Base-by-base conservation (phyloP, 164 flowering plant genomes). In the Stephania japonica region DNA sequence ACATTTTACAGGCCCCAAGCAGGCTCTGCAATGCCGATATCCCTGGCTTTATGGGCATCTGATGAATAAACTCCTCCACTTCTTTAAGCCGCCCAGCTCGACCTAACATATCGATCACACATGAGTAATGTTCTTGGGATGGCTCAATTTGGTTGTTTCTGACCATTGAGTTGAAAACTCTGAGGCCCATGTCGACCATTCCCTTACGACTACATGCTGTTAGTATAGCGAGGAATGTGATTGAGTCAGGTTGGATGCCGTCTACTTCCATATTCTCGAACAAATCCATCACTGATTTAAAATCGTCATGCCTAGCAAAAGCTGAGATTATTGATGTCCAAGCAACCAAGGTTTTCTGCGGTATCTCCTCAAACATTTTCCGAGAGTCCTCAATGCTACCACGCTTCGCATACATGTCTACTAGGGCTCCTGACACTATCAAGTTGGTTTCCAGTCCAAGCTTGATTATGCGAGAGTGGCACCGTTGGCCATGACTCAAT, bases 321-420 rank as follows among this genome's bases (percentile, higher is more conserved):
- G 93, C 97, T 3, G 97, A 89, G 68, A 93, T 93, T 64, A 95
- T 87, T 62, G 96, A 82, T 1, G 99, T 91, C 92, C 94, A 95
- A 64, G 90, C 82, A 72, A 91, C 86, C 43, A 86, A 84, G 76
- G 79, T 87, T 80, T 73, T 87, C 32, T 79, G 72, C 32, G 81
- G 69, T 10, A 69, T 70, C 72, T 88, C 96, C 44, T 59, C 42
- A 68, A 95, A 95, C 21, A 91, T 86, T 77, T 68, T 81, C 44
- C 72, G 75, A 42, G 98, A 84, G 72, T 91, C 93, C 2, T 42
- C 61, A 14, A 95, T 91, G 81, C 85, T 85, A 42, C 99, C 98
- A 12, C 98, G 86, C 76, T 90, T 95, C 38, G 91, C 94, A 81
- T 95, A 95, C 99, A 95, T 95, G 77, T 90, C 97, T 53, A 95